A percentile compares a stretch with the other conserved stretches of the same genome.
These are phyloP conservation scores for Tolypocladium capitatum DNA, from an alignment of 2,329 filamentous ascomycete genomes.

Conservation along the genomic window DNA sequence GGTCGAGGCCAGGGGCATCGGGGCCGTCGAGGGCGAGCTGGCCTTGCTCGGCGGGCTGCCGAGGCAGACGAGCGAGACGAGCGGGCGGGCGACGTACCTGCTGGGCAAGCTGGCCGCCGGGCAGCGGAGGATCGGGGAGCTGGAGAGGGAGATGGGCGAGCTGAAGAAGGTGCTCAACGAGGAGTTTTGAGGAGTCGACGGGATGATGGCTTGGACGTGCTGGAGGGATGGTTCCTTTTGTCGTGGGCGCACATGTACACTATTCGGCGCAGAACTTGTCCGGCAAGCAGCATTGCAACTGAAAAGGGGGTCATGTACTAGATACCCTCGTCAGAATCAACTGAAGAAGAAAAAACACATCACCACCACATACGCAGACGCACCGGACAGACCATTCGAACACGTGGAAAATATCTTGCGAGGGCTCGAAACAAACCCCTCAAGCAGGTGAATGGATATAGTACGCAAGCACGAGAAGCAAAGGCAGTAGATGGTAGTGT, in stretches of 20 bases:
- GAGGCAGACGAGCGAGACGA: slow-evolving; percentile 55
- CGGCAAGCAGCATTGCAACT: background rate
- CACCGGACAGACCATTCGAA: background rate
- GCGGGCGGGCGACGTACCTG: slow-evolving; percentile 56
- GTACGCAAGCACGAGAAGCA: background rate
- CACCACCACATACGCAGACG: background rate
- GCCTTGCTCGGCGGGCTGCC: slow-evolving; percentile 55
- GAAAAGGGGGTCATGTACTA: background rate
- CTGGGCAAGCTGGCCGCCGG: slow-evolving; percentile 58
- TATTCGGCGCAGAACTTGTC: background rate
- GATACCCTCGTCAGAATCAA: background rate
- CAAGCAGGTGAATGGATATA: background rate
- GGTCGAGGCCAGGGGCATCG: slow-evolving; percentile 60
- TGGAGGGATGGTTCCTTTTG: background rate
- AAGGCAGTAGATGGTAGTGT: background rate
- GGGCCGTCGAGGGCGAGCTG: slow-evolving; percentile 69
- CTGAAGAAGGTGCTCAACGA: slow-evolving; percentile 53
- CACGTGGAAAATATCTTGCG: background rate
- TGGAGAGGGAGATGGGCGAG: slow-evolving; percentile 56
- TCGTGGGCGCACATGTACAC: background rate
- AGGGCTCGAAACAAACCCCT: background rate
- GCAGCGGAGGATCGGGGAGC: slow-evolving; percentile 60
- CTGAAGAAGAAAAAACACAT: too few relatives aligned
- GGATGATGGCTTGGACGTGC: background rate
- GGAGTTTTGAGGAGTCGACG: slow-evolving; percentile 8